phyloP scores from a whole-genome alignment of 2,329 filamentous ascomycete species.

The Chrysoporthe austroafricana region DNA sequence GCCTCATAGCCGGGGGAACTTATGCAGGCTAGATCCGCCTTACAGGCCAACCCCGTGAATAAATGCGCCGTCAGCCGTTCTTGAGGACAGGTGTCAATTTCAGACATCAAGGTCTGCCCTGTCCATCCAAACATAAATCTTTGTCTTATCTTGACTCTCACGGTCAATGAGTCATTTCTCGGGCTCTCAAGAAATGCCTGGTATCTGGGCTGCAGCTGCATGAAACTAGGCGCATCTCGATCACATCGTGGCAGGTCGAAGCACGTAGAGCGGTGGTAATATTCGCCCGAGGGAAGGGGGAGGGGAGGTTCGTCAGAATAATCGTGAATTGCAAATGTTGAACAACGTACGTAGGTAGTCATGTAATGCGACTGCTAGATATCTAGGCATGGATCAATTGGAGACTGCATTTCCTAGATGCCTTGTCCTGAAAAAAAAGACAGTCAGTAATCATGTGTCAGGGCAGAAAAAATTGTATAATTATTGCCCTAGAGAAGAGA shows the following conservation, averaged over 20 bases:
- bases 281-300: no score
- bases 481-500: no score
- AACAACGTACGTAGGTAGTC: no score
- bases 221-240: background rate
- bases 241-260: background rate
- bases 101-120: background rate
- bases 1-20: background rate
- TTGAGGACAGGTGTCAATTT: slow-evolving; percentile 4
- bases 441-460: no score
- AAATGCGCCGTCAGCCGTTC: background rate
- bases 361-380: no score
- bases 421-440: no score
- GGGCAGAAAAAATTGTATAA: no score
- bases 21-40: background rate
- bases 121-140: background rate
- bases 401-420: no score
- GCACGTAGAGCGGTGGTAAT: no score
- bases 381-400: no score
- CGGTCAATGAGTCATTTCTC: background rate
- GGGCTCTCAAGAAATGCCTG: background rate
- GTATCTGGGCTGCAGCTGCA: background rate
- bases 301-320: no score
- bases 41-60: background rate
- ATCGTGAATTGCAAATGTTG: no score
- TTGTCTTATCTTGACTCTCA: background rate